Evolutionary conservation across 2,329 filamentous ascomycete species (phyloP), one percentile per base, ranked within the genome.

Genomic region (Arachnomyces sp.): DNA sequence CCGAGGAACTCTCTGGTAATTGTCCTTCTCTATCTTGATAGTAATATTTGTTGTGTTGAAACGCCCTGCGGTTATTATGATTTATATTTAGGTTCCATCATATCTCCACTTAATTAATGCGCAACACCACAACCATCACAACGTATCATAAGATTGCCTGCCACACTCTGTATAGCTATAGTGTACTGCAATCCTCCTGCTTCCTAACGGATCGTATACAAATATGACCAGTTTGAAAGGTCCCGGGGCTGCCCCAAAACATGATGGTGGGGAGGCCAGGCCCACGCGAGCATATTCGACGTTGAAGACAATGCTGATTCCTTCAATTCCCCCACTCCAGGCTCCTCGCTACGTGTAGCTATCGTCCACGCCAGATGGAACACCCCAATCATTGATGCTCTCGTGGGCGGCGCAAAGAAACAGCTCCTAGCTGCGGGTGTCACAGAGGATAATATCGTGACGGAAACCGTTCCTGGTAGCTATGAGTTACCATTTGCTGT

Each of bases 311-410:
- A 3, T 30, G 18, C 15, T 34, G 28, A 13, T 16, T 43, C 15
- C 17, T 28, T 16, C 35, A 36, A 11, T 31, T 35, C 42, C 34
- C 36, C 31, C n/a, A 16, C 16, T 39, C 39, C 38, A 65, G 84
- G 85, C 63, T 78, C 78, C 55, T 73, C 71, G 56, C 78, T 98
- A 49, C 86, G 92, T 59, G 82, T 98, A 60, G 90, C 85, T 60
- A 96, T 98, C 60, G 78, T 98, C 44, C 92, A 96, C 69, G 90
- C 90, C 44, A 82, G 92, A 56, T 98, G 92, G 92, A 98, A 98
- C 71, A 75, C 74, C 50, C 76, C 75, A 51, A 86, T 98, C 61
- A 95, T 96, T 65, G 80, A 85, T 44, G 80, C 87, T 39, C 80
- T 98, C 42, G 75, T 98, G 45, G 72, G 76, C 38, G 92, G 92